A percentile compares a stretch with the other conserved stretches of the same genome.
Conservation (phyloP, 345 rosid genomes). For the Eucalyptus virginea region DNA sequence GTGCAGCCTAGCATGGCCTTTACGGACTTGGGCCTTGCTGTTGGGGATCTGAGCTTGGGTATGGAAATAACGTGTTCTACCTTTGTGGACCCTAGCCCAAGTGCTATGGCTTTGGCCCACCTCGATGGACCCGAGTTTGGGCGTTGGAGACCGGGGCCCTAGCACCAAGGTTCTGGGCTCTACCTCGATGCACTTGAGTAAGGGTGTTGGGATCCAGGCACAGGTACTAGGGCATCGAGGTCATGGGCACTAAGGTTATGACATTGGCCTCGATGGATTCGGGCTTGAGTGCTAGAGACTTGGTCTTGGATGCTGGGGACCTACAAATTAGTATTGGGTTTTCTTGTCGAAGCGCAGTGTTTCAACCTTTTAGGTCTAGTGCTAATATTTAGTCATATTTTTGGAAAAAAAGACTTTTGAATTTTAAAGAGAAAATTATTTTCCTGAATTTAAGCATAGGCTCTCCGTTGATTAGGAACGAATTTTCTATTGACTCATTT, state of each 20-base stretch:
- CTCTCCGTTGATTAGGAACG: accelerated
- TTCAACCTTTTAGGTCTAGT: background rate
- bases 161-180: background rate
- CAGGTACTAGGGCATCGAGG: background rate
- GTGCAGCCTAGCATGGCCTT: background rate
- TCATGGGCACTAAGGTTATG: accelerated
- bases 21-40: background rate
- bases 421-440: background rate
- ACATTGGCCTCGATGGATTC: background rate
- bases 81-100: too few relatives aligned
- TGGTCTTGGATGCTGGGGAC: background rate
- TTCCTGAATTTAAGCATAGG: background rate
- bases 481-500: too few relatives aligned
- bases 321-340: background rate
- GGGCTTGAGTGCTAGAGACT: accelerated
- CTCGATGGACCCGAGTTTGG: background rate
- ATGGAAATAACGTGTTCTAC: too few relatives aligned
- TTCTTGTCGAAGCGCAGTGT: accelerated
- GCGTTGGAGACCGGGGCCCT: accelerated
- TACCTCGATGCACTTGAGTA: background rate
- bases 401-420: background rate
- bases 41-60: background rate
- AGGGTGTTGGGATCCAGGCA: background rate
- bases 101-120: background rate
- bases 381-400: background rate